phyloP scores from a whole-genome alignment of 148 eudicot species.

The Tetragonia tetragonoides region DNA sequence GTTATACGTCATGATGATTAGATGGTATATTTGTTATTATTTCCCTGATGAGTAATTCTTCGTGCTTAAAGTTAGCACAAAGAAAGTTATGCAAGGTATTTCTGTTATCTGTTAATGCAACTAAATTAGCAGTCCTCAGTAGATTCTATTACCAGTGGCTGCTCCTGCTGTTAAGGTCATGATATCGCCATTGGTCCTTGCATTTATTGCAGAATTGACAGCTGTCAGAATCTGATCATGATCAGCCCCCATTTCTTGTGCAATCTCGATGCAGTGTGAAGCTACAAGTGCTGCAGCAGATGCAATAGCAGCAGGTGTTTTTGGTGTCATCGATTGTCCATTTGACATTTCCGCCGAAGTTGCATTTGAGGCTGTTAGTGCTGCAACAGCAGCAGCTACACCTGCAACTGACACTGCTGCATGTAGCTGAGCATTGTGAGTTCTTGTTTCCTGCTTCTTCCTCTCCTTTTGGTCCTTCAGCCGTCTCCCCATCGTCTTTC shows the following conservation, averaged over 20 bases:
- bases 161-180: constrained; percentile 97
- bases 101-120: neutral
- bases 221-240: constrained; percentile 67
- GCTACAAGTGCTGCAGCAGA: constrained; percentile 95
- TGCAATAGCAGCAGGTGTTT: constrained; percentile 59
- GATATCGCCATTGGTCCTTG: constrained; percentile 80
- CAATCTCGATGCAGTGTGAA: constrained; percentile 86
- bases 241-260: constrained; percentile 90
- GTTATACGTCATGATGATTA: neutral
- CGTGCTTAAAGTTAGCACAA: neutral
- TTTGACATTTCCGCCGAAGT: constrained; percentile 35
- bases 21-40: neutral
- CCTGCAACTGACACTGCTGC: constrained; percentile 93
- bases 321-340: constrained; percentile 38
- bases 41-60: neutral
- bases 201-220: constrained; percentile 71
- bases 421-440: constrained; percentile 88
- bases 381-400: constrained; percentile 92
- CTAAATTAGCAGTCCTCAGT: neutral
- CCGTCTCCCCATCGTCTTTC: constrained; percentile 65
- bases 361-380: constrained; percentile 57
- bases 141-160: constrained; percentile 63
- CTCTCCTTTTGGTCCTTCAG: constrained; percentile 75
- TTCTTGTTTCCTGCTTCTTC: constrained; percentile 76
- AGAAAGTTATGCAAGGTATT: neutral